Evolutionary conservation across 345 rosid genomes (phyloP), one percentile per base, ranked within the genome.

Genomic region (Citrus unshiu): DNA sequence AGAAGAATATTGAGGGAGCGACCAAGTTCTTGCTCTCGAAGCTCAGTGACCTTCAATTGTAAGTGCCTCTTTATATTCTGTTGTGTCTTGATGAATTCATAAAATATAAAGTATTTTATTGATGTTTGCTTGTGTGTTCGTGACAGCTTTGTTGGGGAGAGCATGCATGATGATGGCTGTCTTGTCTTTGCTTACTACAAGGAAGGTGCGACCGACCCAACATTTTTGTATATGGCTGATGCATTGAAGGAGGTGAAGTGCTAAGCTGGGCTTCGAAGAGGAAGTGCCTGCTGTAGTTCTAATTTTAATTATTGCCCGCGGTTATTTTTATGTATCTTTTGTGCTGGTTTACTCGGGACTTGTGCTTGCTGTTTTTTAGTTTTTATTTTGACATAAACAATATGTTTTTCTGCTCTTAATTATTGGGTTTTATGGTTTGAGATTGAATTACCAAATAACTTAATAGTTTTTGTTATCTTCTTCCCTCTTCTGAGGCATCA

Each of bases 241-340:
- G 93, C 89, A 18, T 85, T 97, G 94, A 94, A 92, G 90, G 99
- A 97, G 87, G 78, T 97, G 85, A 97, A 97, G 89, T 96, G 99
- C 89, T 94, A 81, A 82, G 83, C 83, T 13, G 67, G 63, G 76
- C 79, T 54, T 73, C 43, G 51, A 67, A 67, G 68, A 29, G 56
- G 30, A 69, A 61, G 65, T 12, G 51, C 73, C 7, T 74, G 76
- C 66, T 82, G 75, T 82, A 84, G 79, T 77, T 71, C 56, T 83
- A 82, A 62, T 43, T 68, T 30, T 69, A 56, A 66, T 73, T 59
- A 73, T 72, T 59, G 67, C 39, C 65, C 34, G 25, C 12, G 18
- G n/a, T 63, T 24, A 32, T 59, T 70, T 60, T 40, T 25, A 56
- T 64, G 16, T 37, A 35, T 57, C 30, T 69, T 32, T 46, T 39